Conservation (phyloP, 1,284 basidiomycete species). For the Austroboletus novae-zelandiae region DNA sequence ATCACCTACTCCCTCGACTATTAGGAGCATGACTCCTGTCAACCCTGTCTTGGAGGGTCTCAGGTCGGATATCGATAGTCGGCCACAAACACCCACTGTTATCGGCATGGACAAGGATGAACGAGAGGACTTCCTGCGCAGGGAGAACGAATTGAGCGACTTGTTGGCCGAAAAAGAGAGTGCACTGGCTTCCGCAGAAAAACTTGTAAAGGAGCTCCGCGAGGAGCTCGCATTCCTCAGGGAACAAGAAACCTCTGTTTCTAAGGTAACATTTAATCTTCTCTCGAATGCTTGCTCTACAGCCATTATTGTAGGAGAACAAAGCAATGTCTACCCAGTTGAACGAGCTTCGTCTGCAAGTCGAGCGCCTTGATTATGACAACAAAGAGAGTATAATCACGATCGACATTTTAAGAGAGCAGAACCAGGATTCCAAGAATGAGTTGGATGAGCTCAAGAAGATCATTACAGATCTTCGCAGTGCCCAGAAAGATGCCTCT, state of each 20-base stretch:
- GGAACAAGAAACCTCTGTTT: constrained; percentile 82
- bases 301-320: constrained; percentile 65
- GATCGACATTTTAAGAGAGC: constrained; percentile 96
- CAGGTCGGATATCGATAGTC: constrained; percentile 63
- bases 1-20: constrained; percentile 61
- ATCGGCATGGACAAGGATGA: constrained; percentile 93
- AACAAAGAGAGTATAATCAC: constrained; percentile 94
- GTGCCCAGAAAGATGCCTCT: constrained; percentile 80
- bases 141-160: constrained; percentile 97
- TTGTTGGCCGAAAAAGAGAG: constrained; percentile 91
- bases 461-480: constrained; percentile 77
- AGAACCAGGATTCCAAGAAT: constrained; percentile 83
- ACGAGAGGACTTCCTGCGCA: constrained; percentile 92
- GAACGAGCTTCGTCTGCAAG: constrained; percentile 88
- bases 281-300: constrained; percentile 4
- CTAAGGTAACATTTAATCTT: constrained; percentile 51
- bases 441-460: constrained; percentile 92
- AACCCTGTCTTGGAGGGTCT: constrained; percentile 79
- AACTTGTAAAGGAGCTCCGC: constrained; percentile 79
- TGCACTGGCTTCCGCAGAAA: constrained; percentile 70
- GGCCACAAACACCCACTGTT: constrained; percentile 84
- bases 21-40: constrained; percentile 78
- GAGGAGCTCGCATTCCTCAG: constrained; percentile 87
- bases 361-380: constrained; percentile 93
- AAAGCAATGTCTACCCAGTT: constrained; percentile 87